phyloP scores from a whole-genome alignment of 257 asterid genomes.

The Ilex asprella region DNA sequence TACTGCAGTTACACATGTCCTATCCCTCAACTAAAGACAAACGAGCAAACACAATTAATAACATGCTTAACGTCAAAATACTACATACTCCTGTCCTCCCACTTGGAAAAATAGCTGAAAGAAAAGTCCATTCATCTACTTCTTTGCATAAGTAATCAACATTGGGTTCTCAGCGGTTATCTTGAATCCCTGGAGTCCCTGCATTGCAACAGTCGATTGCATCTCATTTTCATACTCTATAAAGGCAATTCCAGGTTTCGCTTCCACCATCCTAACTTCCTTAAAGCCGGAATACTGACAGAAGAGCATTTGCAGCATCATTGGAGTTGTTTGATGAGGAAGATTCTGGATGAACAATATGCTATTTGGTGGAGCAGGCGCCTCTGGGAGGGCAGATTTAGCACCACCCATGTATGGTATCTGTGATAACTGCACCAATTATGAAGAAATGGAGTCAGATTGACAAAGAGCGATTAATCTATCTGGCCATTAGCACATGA shows the following conservation, averaged over 20 bases:
- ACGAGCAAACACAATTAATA: no score
- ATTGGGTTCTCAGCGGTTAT: conserved; percentile 70
- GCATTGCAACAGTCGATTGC: conserved; percentile 91
- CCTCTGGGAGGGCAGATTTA: conserved; percentile 66
- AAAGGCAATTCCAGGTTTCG: conserved; percentile 96
- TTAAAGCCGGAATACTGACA: conserved; percentile 81
- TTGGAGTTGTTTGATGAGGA: conserved; percentile 87
- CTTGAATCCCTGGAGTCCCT: conserved; percentile 83
- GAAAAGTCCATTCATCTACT: conserved; percentile 25
- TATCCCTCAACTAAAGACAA: no score
- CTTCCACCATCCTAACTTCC: conserved; percentile 93
- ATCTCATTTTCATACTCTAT: conserved; percentile 87
- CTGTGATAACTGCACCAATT: conserved; percentile 60
- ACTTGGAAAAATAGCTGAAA: no score
- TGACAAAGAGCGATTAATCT: no score
- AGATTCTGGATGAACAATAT: conserved; percentile 83
- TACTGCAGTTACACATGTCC: no score
- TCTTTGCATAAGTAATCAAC: conserved; percentile 92
- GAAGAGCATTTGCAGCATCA: conserved; percentile 97
- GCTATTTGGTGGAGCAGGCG: conserved; percentile 95
- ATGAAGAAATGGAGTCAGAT: no score
- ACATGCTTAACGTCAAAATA: no score
- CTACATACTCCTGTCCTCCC: no score
- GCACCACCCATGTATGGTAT: conserved; percentile 59
- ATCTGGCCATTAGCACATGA: no score